Evolutionary conservation across 1,139 yeast species (phyloP).

Genomic region (Candida sp.): DNA sequence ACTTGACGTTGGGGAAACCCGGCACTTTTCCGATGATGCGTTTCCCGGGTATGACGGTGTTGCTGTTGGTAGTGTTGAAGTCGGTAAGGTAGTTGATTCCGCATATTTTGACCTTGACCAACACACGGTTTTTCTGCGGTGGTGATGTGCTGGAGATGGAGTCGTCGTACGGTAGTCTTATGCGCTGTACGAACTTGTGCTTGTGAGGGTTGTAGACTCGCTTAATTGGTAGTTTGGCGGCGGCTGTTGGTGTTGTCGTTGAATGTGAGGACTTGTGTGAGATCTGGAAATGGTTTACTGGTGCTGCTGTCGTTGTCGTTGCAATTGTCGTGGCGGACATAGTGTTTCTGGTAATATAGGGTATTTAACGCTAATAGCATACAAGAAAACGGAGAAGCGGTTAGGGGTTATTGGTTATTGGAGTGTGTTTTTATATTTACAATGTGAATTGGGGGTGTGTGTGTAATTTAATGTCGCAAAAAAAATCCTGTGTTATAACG

Average conservation of each 20-base stretch:
- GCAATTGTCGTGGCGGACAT: background rate
- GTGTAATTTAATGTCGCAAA: no score
- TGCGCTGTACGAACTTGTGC: constrained; percentile 26
- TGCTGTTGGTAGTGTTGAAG: constrained; percentile 13
- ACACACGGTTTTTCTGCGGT: constrained; percentile 22
- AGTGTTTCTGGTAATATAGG: background rate
- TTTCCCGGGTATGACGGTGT: constrained; percentile 14
- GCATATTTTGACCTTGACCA: constrained; percentile 34
- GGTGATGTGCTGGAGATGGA: background rate
- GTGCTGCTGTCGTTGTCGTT: background rate
- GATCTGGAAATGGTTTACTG: background rate
- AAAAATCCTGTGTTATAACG: no score
- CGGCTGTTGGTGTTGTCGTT: background rate
- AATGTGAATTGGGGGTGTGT: no score
- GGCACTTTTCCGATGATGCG: constrained; percentile 12
- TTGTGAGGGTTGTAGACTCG: constrained; percentile 29
- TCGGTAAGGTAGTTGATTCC: constrained; percentile 32
- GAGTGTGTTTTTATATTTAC: no score
- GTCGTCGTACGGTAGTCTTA: constrained; percentile 31
- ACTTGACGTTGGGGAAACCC: constrained; percentile 21
- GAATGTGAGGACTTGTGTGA: background rate
- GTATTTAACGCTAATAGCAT: background rate
- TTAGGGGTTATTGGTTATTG: no score
- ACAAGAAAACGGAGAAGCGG: background rate
- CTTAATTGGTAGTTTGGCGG: constrained; percentile 27